Base-by-base conservation (phyloP, 2,329 filamentous ascomycete genomes). In the Calonectria honghensis region DNA sequence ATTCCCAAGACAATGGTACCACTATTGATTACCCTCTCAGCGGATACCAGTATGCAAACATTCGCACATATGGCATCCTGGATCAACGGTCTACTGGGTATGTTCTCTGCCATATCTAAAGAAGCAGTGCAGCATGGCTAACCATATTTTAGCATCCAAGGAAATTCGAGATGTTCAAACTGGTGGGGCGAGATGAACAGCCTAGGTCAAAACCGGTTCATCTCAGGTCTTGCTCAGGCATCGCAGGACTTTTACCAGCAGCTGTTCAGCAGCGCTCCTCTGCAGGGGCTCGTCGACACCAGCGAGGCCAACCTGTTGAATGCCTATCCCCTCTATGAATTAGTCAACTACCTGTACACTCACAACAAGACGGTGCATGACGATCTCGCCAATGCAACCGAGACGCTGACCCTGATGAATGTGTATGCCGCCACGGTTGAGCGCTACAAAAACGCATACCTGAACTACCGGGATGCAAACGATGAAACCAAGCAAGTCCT, bases 41-140 rank as follows among this genome's bases (percentile, higher is more conserved):
- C 69, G 95, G 95, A 13, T 98, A 96, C 82, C 96, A 98, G 82
- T 92, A 97, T 77, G 93, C 96, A 24, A 91, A 91, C 1, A 86
- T 98, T 48, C 86, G 89, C 57, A 89, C 90, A 0, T 83, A 92
- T 10, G 85, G 88, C 1, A 83, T 75, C 0, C 77, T 83, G 7
- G 89, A 91, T 72, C 85, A 83, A 14, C 83, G 85, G 24, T 89
- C 86, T 16, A 83, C 88, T 48, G 86, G 83, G 90, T 90, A 82
- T 77, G 87, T 32, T 20, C 13, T 35, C 24, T 48, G 3, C 32
- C n/a, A 81, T 27, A 16, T 32, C n/a, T 31, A 4, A 45, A n/a
- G 39, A 24, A 41, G 24, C 18, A 24, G 41, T 29, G 13, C 35
- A 63, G 5, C 13, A 29, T 11, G 16, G 61, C 72, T 77, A 39